phyloP scores from a whole-genome alignment of 225 moss, liverwort and hornwort species.

The Physcomitrium patens region DNA sequence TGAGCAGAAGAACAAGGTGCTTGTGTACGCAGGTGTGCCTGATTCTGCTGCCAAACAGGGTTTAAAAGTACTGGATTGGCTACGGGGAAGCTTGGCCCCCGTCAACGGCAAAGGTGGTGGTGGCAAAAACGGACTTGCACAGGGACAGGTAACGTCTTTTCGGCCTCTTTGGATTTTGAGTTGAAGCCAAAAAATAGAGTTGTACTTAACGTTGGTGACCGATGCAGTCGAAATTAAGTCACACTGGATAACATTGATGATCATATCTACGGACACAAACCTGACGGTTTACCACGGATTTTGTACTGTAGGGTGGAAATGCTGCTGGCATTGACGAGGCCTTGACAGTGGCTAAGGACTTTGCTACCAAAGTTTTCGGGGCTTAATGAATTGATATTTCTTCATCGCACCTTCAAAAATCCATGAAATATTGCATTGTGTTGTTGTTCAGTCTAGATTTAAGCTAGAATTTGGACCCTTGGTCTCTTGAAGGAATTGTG shows the following conservation, averaged over 20 bases:
- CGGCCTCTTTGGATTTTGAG: neutral
- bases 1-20: conserved; percentile 64
- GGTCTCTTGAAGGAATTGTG: neutral
- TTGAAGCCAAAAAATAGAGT: neutral
- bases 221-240: neutral
- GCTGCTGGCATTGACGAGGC: conserved; percentile 59
- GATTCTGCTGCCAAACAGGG: conserved; percentile 54
- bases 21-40: conserved; percentile 65
- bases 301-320: conserved; percentile 55
- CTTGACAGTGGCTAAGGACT: conserved; percentile 42
- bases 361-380: conserved; percentile 42
- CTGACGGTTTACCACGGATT: conserved; percentile 2
- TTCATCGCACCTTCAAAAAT: neutral
- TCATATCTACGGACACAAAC: neutral
- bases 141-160: conserved; percentile 51
- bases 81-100: conserved; percentile 53
- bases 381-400: conserved; percentile 27
- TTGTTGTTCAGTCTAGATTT: too few relatives aligned
- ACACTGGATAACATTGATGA: neutral
- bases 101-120: conserved; percentile 69
- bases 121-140: conserved; percentile 66
- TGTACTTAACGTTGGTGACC: neutral
- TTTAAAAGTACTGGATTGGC: conserved; percentile 58
- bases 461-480: too few relatives aligned
- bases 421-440: too few relatives aligned